phyloP scores from a whole-genome alignment of 2,329 filamentous ascomycete species.

The Botryosphaeria dothidea region DNA sequence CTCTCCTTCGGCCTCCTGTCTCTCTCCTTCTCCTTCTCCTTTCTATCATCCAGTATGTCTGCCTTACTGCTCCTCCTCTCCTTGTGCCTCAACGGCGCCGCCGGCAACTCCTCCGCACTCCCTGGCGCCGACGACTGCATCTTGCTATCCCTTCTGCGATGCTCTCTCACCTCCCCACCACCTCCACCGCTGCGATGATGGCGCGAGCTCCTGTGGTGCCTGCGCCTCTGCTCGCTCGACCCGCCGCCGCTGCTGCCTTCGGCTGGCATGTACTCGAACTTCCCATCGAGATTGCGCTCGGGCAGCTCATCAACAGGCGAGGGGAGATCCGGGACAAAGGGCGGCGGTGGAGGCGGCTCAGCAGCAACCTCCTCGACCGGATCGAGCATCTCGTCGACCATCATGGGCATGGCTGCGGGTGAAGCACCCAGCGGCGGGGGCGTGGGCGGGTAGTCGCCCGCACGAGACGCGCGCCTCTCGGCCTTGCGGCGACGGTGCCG shows the following conservation, averaged over 20 bases:
- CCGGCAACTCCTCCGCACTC: neutral
- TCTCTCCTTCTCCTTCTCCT: neutral
- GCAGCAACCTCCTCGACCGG: neutral
- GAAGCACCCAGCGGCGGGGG: neutral
- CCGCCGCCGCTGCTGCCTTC: neutral
- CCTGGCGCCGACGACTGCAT: neutral
- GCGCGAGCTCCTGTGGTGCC: neutral
- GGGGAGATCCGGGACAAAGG: neutral
- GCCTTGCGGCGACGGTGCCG: slow-evolving; percentile 8
- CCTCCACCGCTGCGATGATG: neutral
- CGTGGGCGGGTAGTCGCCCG: neutral
- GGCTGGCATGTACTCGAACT: neutral
- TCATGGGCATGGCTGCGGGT: no score
- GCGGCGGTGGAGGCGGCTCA: neutral
- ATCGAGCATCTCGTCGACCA: neutral
- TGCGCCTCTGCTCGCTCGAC: neutral
- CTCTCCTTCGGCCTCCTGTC: no score
- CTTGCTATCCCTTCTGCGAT: neutral
- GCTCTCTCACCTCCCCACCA: neutral
- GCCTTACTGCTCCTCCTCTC: neutral
- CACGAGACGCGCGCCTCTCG: slow-evolving; percentile 6
- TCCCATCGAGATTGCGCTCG: neutral
- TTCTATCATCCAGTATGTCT: no score
- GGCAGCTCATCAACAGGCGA: slow-evolving; percentile 1
- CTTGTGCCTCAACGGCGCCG: neutral